A percentile compares a stretch with the other conserved stretches of the same genome.
phyloP scores from a whole-genome alignment of 2,329 filamentous ascomycete species.

The Salinomyces thailandicus region DNA sequence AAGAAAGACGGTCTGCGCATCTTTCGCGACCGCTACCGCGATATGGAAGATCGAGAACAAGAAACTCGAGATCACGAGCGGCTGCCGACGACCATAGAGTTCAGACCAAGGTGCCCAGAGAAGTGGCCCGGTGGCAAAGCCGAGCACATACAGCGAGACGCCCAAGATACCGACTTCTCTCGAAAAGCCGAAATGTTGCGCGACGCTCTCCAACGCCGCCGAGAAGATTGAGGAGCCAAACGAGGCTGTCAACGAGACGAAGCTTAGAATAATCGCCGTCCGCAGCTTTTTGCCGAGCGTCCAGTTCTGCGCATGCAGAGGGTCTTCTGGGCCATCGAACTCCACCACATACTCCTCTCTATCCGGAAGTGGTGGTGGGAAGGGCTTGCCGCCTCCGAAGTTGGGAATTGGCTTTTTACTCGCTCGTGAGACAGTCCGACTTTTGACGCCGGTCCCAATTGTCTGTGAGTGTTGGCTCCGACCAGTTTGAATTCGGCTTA shows the following conservation, averaged over 20 bases:
- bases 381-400: slow-evolving; percentile 53
- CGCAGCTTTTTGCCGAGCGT: slow-evolving; percentile 64
- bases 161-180: slow-evolving; percentile 36
- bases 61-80: slow-evolving; percentile 35
- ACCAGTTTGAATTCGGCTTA: slow-evolving; percentile 60
- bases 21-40: slow-evolving; percentile 33
- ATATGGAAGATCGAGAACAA: slow-evolving; percentile 38
- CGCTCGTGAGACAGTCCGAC: slow-evolving; percentile 37
- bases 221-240: slow-evolving; percentile 50
- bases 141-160: slow-evolving; percentile 36
- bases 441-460: slow-evolving; percentile 45
- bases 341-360: slow-evolving; percentile 58
- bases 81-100: slow-evolving; percentile 35
- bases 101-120: slow-evolving; percentile 35
- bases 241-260: slow-evolving; percentile 59
- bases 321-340: slow-evolving; percentile 75
- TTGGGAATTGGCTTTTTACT: slow-evolving; percentile 51
- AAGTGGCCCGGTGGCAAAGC: slow-evolving; percentile 23
- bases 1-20: slow-evolving; percentile 29
- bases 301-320: slow-evolving; percentile 83
- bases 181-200: slow-evolving; percentile 33
- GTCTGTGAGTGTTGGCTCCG: slow-evolving; percentile 59
- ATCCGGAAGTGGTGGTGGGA: slow-evolving; percentile 8
- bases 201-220: slow-evolving; percentile 35
- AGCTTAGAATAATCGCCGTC: slow-evolving; percentile 59